Conservation (phyloP, 768 basidiomycete species). For the Jaapia argillacea region DNA sequence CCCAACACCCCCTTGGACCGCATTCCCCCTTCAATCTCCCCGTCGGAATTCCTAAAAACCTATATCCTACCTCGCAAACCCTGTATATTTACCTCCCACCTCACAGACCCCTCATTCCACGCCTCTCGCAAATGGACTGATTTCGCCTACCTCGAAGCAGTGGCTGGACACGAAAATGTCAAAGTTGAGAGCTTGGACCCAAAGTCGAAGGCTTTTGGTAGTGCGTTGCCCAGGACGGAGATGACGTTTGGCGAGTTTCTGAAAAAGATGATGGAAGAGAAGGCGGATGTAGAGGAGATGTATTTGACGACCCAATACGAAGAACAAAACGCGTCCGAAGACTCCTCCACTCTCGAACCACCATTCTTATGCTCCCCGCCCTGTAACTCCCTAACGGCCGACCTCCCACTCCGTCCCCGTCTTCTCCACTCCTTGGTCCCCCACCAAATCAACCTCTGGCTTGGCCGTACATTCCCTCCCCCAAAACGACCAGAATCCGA, state of each 20-base stretch:
- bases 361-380: slow-evolving; percentile 18
- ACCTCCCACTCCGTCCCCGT: slow-evolving; percentile 17
- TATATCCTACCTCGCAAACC: not conserved
- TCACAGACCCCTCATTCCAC: not conserved
- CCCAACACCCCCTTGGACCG: not conserved
- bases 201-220: not conserved
- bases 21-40: slow-evolving; percentile 10
- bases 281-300: slow-evolving; percentile 9
- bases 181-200: not conserved
- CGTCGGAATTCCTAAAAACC: not conserved
- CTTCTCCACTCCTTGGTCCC: slow-evolving; percentile 19
- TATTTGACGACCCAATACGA: slow-evolving; percentile 22
- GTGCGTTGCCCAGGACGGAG: not conserved
- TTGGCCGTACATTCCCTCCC: slow-evolving; percentile 6
- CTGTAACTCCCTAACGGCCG: slow-evolving; percentile 15
- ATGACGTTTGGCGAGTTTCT: slow-evolving; percentile 17
- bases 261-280: slow-evolving; percentile 7
- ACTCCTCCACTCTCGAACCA: not conserved
- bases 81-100: not conserved
- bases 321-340: slow-evolving; percentile 13
- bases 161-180: not conserved
- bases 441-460: slow-evolving; percentile 22
- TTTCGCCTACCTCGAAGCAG: not conserved
- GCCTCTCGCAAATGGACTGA: not conserved
- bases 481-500: not conserved